phyloP scores from a whole-genome alignment of 1,284 basidiomycete genomes.

The Coriolopsis trogii region DNA sequence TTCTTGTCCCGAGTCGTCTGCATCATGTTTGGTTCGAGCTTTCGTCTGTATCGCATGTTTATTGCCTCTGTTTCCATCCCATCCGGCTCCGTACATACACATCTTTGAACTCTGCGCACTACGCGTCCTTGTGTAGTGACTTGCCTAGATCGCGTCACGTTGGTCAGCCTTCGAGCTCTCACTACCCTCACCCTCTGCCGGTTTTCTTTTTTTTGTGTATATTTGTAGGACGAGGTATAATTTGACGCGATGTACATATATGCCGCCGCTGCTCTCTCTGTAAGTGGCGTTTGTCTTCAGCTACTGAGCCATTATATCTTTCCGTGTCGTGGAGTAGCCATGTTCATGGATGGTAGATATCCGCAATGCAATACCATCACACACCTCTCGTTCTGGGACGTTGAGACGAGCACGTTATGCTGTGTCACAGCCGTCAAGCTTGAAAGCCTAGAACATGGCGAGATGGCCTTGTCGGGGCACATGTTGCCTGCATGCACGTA shows the following conservation, averaged over 20 bases:
- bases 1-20: not conserved
- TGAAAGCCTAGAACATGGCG: no score
- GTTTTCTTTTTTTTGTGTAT: constrained; percentile 1
- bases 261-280: constrained; percentile 7
- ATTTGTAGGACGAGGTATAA: constrained; percentile 26
- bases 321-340: constrained; percentile 10
- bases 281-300: no score
- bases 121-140: constrained; percentile 6
- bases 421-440: no score
- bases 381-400: not conserved
- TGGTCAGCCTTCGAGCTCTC: not conserved
- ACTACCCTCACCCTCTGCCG: constrained; percentile 1
- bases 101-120: not conserved
- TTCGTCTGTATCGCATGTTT: constrained; percentile 26
- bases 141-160: no score
- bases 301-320: no score
- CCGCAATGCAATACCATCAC: constrained; percentile 2
- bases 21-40: constrained; percentile 2
- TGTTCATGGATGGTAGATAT: constrained; percentile 6
- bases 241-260: constrained; percentile 25
- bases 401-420: no score
- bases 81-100: not conserved
- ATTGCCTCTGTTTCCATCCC: constrained; percentile 13
- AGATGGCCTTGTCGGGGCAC: no score
- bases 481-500: no score